Conservation (phyloP, 2,329 filamentous ascomycete genomes). For the Pseudogymnoascus sp. region DNA sequence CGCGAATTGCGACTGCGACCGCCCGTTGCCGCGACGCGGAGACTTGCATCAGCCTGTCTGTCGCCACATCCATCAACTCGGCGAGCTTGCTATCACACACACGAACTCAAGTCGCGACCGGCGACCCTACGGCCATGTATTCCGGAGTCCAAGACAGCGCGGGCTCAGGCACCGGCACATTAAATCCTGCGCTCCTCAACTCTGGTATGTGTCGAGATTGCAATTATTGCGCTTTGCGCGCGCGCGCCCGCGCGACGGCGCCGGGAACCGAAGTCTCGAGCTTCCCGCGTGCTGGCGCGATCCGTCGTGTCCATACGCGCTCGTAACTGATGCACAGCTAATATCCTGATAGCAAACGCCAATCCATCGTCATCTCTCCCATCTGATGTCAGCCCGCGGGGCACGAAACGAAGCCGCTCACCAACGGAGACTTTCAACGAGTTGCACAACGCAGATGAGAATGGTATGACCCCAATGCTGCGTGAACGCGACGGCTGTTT, state of each 20-base stretch:
- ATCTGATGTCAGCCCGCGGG: constrained; percentile 52
- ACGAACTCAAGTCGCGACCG: constrained; percentile 7
- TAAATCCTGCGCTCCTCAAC: constrained; percentile 83
- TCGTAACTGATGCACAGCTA: not conserved
- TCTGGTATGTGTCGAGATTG: constrained; percentile 33
- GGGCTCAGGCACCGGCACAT: constrained; percentile 80
- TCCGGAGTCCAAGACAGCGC: constrained; percentile 38
- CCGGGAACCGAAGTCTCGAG: constrained; percentile 14
- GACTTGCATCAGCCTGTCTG: constrained; percentile 9
- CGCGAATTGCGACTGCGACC: constrained; percentile 7
- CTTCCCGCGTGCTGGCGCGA: constrained; percentile 18
- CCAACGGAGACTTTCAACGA: constrained; percentile 52
- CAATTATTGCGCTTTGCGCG: constrained; percentile 15
- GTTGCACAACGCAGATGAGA: constrained; percentile 54
- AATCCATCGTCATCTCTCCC: constrained; percentile 37
- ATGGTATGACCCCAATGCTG: constrained; percentile 55
- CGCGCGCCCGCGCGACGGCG: constrained; percentile 17
- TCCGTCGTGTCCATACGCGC: constrained; percentile 20
- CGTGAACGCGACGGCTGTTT: not conserved
- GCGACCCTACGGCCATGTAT: constrained; percentile 1
- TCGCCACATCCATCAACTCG: constrained; percentile 8
- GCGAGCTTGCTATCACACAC: constrained; percentile 5
- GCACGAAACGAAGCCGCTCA: constrained; percentile 72
- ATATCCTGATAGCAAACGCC: constrained; percentile 20
- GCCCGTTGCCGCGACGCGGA: constrained; percentile 9